These are phyloP conservation scores for Garcia nutans DNA, from an alignment of 345 rosid species.

Conservation along the genomic window DNA sequence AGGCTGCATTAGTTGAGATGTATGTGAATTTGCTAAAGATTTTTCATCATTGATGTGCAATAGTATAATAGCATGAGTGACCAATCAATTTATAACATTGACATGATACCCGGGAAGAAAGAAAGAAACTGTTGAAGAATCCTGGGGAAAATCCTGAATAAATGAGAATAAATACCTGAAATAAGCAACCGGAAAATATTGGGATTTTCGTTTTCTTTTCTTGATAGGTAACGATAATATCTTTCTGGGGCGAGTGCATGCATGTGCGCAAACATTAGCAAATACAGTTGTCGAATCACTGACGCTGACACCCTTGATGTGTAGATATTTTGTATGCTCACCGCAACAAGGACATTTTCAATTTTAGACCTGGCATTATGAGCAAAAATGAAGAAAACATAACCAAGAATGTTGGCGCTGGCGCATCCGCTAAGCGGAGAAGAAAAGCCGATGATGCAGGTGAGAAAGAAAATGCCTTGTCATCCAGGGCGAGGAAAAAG, in stretches of 20 bases:
- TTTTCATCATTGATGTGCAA: background rate
- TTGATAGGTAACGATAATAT: background rate
- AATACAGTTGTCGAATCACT: background rate
- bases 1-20: background rate
- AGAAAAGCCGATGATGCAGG: constrained; percentile 19
- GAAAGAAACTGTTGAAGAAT: background rate
- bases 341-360: constrained; percentile 77
- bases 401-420: constrained; percentile 15
- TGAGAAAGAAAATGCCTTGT: constrained; percentile 22
- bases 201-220: background rate
- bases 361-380: constrained; percentile 31
- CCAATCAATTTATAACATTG: background rate
- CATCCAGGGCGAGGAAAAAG: constrained; percentile 44
- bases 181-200: no score
- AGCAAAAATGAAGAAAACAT: constrained; percentile 18
- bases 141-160: background rate
- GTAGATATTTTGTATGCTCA: constrained; percentile 76
- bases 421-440: constrained; percentile 18
- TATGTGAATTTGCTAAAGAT: background rate
- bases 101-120: background rate
- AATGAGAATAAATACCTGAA: background rate
- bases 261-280: background rate
- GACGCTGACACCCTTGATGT: constrained; percentile 4
- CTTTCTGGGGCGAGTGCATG: background rate
- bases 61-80: background rate